phyloP scores from a whole-genome alignment of 2,329 filamentous ascomycete genomes.

The Blastomyces emzantsi region DNA sequence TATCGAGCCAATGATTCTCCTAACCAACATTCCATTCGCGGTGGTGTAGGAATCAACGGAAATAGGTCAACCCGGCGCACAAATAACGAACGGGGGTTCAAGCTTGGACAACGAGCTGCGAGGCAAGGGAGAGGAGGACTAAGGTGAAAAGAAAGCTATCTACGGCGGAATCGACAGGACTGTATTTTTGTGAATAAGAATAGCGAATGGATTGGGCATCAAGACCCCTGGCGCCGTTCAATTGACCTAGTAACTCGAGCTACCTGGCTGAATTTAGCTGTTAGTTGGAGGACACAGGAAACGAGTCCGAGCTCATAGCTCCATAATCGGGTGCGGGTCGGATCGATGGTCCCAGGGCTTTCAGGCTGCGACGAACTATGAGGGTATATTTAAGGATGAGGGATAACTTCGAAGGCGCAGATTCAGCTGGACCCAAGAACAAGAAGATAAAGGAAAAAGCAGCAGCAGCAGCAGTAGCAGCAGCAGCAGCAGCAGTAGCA shows the following conservation, averaged over 20 bases:
- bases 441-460: not conserved
- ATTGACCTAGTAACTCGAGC: not conserved
- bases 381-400: not conserved
- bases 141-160: not conserved
- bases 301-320: not conserved
- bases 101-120: not conserved
- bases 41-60: not conserved
- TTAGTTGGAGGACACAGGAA: not conserved
- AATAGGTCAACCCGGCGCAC: not conserved
- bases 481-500: too few relatives aligned
- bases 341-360: not conserved
- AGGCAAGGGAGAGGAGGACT: not conserved
- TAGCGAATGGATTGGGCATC: not conserved
- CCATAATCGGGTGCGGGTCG: not conserved
- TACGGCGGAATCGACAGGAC: not conserved
- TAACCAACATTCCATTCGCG: not conserved
- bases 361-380: not conserved
- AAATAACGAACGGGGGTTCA: not conserved
- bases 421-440: not conserved
- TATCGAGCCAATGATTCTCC: not conserved
- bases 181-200: not conserved
- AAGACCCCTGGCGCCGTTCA: not conserved
- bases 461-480: too few relatives aligned
- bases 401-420: not conserved
- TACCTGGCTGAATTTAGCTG: not conserved